Evolutionary conservation across 2,329 filamentous ascomycete species (phyloP).

Genomic region (Immersiporthe knoxdaviesiana): DNA sequence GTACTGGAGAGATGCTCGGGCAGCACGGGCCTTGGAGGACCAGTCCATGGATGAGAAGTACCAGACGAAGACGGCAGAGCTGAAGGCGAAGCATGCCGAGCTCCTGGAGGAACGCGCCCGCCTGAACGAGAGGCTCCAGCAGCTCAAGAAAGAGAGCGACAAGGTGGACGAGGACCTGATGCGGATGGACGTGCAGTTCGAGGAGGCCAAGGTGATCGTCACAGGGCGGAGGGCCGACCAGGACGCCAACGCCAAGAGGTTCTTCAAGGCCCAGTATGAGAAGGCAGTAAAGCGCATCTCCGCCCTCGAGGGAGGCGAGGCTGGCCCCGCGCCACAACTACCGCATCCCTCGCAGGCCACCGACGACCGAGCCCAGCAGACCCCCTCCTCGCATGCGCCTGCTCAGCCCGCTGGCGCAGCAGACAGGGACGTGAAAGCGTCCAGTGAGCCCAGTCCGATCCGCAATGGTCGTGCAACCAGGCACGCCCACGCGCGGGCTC

Average conservation of each 20-base stretch:
- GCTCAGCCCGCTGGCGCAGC: not conserved
- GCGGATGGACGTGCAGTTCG: conserved; percentile 23
- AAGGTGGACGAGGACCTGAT: conserved; percentile 30
- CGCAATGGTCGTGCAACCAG: not conserved
- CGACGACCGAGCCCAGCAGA: not conserved
- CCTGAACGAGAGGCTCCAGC: conserved; percentile 43
- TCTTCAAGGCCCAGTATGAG: conserved; percentile 26
- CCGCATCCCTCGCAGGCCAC: too few species aligned
- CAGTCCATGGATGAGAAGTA: conserved; percentile 40
- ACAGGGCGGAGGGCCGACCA: conserved; percentile 26
- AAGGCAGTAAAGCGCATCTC: not conserved
- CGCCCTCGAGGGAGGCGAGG: not conserved
- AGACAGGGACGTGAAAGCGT: not conserved
- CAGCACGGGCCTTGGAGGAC: conserved; percentile 35
- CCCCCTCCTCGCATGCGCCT: not conserved
- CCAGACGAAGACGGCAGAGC: conserved; percentile 35
- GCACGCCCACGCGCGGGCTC: conserved; percentile 7
- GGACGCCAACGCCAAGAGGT: conserved; percentile 23
- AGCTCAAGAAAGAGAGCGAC: conserved; percentile 34
- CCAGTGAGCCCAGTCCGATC: not conserved
- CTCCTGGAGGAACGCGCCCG: conserved; percentile 44
- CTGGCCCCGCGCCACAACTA: not conserved
- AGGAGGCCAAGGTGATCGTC: conserved; percentile 24
- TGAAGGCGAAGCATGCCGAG: conserved; percentile 40
- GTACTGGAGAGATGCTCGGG: conserved; percentile 34